Evolutionary conservation across 768 basidiomycete genomes (phyloP).

Genomic region (Coprinellus micaceus): DNA sequence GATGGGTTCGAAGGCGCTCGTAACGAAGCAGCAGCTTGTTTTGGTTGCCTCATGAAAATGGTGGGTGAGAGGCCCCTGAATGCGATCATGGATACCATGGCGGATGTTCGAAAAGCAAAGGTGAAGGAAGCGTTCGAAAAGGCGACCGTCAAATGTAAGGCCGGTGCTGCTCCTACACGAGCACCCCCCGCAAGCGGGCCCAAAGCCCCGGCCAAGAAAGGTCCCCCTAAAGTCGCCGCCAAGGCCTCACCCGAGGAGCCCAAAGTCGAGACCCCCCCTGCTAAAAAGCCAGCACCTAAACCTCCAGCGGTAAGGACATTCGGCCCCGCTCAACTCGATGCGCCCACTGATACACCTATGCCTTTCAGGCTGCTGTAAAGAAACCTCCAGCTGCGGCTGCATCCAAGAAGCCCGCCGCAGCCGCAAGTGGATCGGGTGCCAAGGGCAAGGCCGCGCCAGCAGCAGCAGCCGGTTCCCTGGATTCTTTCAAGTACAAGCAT

Average conservation of each 20-base stretch:
- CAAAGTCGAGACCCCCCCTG: constrained; percentile 24
- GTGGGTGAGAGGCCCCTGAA: constrained; percentile 90
- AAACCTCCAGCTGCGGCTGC: constrained; percentile 27
- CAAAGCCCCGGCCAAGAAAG: constrained; percentile 22
- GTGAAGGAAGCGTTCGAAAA: constrained; percentile 93
- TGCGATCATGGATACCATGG: constrained; percentile 78
- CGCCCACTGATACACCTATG: too few relatives aligned
- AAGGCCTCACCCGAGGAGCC: constrained; percentile 26
- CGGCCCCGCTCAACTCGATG: too few relatives aligned
- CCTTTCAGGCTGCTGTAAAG: constrained; percentile 20
- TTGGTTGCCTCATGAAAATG: constrained; percentile 95
- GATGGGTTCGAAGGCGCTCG: constrained; percentile 88
- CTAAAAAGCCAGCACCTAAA: constrained; percentile 51
- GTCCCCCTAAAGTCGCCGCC: constrained; percentile 11
- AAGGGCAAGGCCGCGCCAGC: constrained; percentile 33
- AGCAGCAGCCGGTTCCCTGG: constrained; percentile 53
- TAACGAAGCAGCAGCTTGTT: constrained; percentile 80
- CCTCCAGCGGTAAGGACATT: constrained; percentile 25
- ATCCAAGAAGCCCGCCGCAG: constrained; percentile 42
- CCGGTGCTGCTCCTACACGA: constrained; percentile 52
- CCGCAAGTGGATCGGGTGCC: constrained; percentile 44
- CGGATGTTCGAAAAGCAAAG: constrained; percentile 85
- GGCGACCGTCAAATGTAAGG: constrained; percentile 87
- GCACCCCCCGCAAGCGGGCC: constrained; percentile 35
- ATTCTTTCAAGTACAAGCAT: constrained; percentile 88